Evolutionary conservation across 176 grass and related monocot genomes (phyloP).

Genomic region (Tillandsia fasciculata): DNA sequence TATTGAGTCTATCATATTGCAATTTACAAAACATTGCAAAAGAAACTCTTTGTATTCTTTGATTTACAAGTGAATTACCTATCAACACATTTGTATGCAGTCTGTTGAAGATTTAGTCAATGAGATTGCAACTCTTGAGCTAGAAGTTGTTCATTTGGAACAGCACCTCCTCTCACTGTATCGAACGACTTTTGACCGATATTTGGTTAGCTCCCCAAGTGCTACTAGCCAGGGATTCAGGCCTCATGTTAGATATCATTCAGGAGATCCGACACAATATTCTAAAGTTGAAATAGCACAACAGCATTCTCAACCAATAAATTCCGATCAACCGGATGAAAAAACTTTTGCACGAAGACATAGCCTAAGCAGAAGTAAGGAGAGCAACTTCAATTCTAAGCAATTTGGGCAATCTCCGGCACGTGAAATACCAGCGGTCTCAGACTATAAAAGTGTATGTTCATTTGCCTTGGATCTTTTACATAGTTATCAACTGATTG

Average conservation of each 20-base stretch:
- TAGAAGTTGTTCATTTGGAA: slow-evolving; percentile 32
- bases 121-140: slow-evolving; percentile 28
- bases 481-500: not conserved
- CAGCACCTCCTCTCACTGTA: slow-evolving; percentile 18
- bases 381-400: not conserved
- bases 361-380: slow-evolving; percentile 4
- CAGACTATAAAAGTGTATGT: not conserved
- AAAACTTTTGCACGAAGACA: not conserved
- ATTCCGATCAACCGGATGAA: not conserved
- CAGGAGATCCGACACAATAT: not conserved
- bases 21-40: not conserved
- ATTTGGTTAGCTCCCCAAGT: slow-evolving; percentile 15
- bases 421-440: not conserved
- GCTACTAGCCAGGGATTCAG: not conserved
- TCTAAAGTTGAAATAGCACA: slow-evolving; percentile 12
- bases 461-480: slow-evolving; percentile 2
- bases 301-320: slow-evolving; percentile 3
- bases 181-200: slow-evolving; percentile 8
- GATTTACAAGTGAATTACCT: not conserved
- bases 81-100: slow-evolving; percentile 2
- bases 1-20: not conserved
- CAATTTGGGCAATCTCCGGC: slow-evolving; percentile 10
- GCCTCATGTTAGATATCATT: not conserved
- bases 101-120: slow-evolving; percentile 20
- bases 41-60: not conserved